A percentile compares a stretch with the other conserved stretches of the same genome.
These are phyloP conservation scores for Discostella stelligera DNA, from an alignment of 352 stramenopile species.

Conservation along the genomic window DNA sequence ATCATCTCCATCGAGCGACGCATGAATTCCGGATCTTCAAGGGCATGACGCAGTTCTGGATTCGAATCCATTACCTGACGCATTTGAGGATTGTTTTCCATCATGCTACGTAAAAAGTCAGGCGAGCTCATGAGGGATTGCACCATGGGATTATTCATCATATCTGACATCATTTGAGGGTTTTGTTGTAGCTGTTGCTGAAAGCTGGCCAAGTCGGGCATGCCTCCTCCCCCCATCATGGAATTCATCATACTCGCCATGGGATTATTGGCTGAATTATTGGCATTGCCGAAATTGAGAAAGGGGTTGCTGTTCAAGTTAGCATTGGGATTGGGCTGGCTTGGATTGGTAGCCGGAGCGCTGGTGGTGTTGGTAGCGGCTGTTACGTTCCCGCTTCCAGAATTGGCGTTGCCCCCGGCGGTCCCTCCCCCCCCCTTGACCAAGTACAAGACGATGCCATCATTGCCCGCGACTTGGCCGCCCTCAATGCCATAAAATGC, in stretches of 20 bases:
- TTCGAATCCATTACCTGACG: slow-evolving; percentile 93
- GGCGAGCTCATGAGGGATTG: slow-evolving; percentile 93
- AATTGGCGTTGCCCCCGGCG: slow-evolving; percentile 13
- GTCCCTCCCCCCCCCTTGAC: slow-evolving; percentile 51
- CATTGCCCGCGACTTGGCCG: background rate
- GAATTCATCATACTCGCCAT: slow-evolving; percentile 41
- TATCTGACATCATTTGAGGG: slow-evolving; percentile 68
- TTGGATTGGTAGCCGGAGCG: slow-evolving; percentile 7
- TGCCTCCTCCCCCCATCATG: slow-evolving; percentile 17
- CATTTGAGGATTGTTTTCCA: slow-evolving; percentile 95
- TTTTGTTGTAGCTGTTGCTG: slow-evolving; percentile 48
- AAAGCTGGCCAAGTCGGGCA: slow-evolving; percentile 37
- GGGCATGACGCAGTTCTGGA: slow-evolving; percentile 92
- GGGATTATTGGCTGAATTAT: slow-evolving; percentile 19
- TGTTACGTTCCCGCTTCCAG: slow-evolving; percentile 5
- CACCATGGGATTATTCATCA: slow-evolving; percentile 86
- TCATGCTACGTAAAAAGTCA: slow-evolving; percentile 92
- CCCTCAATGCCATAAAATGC: slow-evolving; percentile 57
- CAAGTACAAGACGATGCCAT: slow-evolving; percentile 68
- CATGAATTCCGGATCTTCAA: slow-evolving; percentile 94
- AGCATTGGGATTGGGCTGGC: slow-evolving; percentile 21
- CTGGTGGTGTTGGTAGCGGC: slow-evolving; percentile 4
- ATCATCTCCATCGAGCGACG: slow-evolving; percentile 95
- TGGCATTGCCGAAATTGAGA: slow-evolving; percentile 6
- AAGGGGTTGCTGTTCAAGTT: slow-evolving; percentile 28